Evolutionary conservation across 2,329 filamentous ascomycete species (phyloP), one percentile per base, ranked within the genome.

Genomic region (Alternaria longipes): DNA sequence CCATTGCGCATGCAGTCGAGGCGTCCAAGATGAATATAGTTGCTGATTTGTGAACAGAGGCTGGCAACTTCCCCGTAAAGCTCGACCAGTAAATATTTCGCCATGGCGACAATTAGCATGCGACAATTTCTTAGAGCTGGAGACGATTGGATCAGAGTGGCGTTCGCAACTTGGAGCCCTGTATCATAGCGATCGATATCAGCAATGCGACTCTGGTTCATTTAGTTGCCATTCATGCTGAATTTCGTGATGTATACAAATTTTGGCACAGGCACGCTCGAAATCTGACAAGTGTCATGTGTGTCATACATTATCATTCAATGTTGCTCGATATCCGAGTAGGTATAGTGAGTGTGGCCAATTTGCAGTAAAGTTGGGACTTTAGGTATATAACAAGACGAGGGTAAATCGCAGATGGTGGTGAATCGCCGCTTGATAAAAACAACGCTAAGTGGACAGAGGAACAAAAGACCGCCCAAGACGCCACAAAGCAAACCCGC

Each of bases 41-140:
- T 8, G 32, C 62, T 70, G 26, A 69, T 57, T 46, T 38, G 4
- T 14, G 14, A 18, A 60, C 60, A 76, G 74, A 76, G 65, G 60
- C 63, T 18, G 76, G 76, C 54, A 78, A 70, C 64, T 78, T 78
- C 69, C 76, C 76, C 26, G 71, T 72, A 65, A 76, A 72, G 62
- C 75, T 78, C 59, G 70, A 78, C 67, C 74, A 78, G 72, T 78
- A 77, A 64, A 72, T 28, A 61, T 55, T 52, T 64, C 58, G 59
- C 65, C 45, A 51, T 24, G 45, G 45, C 51, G 9, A 59, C 61
- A 63, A 45, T 59, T 49, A 64, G 54, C 46, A 63, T 62, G 54
- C 62, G 59, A 62, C 54, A 55, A 56, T 67, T 67, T 70, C 59
- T 56, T 66, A 63, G 56, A 63, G 60, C 50, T 50, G 63, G 60